Evolutionary conservation across 768 basidiomycete species (phyloP).

Genomic region (Suillus brevipes): DNA sequence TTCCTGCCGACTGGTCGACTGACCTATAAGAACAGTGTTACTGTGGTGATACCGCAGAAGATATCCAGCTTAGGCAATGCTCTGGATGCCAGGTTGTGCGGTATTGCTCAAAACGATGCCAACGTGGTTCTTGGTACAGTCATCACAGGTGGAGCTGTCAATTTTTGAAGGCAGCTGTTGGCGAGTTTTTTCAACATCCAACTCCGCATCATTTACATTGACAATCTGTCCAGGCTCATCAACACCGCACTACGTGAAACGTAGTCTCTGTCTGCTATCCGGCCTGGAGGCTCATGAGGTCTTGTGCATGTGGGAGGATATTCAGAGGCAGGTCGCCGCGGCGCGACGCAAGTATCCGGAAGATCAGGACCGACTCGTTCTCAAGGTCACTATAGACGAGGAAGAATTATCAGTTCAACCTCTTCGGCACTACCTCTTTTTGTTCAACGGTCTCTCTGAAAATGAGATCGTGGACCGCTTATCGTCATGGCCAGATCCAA

Average conservation of each 20-base stretch:
- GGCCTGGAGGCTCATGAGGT: not conserved
- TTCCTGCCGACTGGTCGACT: not conserved
- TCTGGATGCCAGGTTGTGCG: not conserved
- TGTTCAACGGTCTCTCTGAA: not conserved
- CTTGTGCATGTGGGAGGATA: not conserved
- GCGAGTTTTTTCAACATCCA: too few relatives aligned
- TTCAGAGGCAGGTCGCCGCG: not conserved
- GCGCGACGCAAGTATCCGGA: not conserved
- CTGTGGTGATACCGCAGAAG: not conserved
- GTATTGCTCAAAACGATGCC: conserved; percentile 1
- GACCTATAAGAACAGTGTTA: not conserved
- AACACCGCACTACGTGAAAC: not conserved
- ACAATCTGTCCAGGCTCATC: not conserved
- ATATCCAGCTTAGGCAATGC: not conserved
- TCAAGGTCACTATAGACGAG: not conserved
- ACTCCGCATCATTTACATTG: not conserved
- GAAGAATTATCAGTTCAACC: not conserved
- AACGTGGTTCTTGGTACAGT: conserved; percentile 1
- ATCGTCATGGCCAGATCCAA: not conserved
- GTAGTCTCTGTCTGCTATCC: not conserved
- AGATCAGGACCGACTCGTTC: not conserved
- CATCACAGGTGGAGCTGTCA: not conserved
- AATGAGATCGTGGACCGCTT: not conserved
- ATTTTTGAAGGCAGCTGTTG: too few relatives aligned
- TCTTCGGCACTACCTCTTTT: conserved; percentile 2